phyloP scores from a whole-genome alignment of 2,329 filamentous ascomycete genomes.

The Alternaria metachromatica region DNA sequence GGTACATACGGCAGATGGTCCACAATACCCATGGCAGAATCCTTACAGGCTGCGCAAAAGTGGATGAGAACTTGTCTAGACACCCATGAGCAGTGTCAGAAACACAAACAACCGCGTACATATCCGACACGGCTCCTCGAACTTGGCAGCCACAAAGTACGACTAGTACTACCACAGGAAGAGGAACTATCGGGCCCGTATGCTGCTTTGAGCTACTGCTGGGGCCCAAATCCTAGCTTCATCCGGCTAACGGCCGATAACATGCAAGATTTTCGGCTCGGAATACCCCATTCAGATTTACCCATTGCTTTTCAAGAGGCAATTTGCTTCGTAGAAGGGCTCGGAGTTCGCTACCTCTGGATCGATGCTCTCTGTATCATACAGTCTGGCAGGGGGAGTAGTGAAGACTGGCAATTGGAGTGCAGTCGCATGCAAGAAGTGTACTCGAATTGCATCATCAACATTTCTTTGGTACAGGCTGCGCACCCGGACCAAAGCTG shows the following conservation, averaged over 20 bases:
- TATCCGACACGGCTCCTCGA: background rate
- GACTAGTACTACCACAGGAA: background rate
- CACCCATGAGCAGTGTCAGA: background rate
- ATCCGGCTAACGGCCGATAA: background rate
- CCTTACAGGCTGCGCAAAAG: background rate
- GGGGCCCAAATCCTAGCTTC: background rate
- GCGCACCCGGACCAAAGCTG: background rate
- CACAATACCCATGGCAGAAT: background rate
- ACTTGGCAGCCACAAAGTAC: accelerated
- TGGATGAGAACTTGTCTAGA: background rate
- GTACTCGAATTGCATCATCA: background rate
- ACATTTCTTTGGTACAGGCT: background rate
- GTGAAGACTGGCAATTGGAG: background rate
- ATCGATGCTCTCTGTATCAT: slow-evolving; percentile 10
- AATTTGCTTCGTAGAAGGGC: background rate
- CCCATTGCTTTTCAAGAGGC: slow-evolving; percentile 1
- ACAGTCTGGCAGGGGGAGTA: background rate
- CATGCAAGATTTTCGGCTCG: background rate
- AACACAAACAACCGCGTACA: background rate
- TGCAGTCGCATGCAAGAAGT: background rate
- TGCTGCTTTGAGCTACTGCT: background rate
- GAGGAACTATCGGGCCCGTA: background rate
- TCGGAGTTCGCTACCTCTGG: slow-evolving; percentile 2
- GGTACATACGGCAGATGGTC: background rate
- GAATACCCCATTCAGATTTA: background rate